Base-by-base conservation (phyloP, 352 stramenopile species). In the Blastocystis sp. region DNA sequence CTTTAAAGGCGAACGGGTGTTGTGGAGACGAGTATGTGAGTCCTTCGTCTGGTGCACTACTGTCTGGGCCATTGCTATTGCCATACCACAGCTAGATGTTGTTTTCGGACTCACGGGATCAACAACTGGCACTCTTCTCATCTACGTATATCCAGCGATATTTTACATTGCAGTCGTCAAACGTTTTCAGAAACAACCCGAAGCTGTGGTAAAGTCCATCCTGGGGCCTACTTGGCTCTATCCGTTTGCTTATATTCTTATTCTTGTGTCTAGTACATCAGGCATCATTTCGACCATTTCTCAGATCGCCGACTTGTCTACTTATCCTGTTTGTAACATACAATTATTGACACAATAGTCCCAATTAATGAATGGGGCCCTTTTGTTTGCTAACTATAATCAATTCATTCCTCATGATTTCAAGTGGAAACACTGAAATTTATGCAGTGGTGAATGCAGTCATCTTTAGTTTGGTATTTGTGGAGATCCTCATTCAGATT, bases 31-130 rank as follows among this genome's bases (percentile, higher is more conserved):
- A 17, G 13, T 90, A 11, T n/a, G 7, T 1, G 60, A 90, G 62
- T 24, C 48, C 4, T 40, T 80, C 13, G 3, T 60, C 30, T 76
- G 57, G 60, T 64, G 82, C 17, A 82, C 78, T 0, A 27, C 81
- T 19, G 56, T 58, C 3, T 80, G 70, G 60, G n/a, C 73, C 42
- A 33, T 90, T 19, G 87, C 70, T 0, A 78, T 69, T 3, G 35
- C 51, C 2, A 51, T 89, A 17, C 78, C 87, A 0, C 59, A 89
- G 35, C 22, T 90, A 4, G 51, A 66, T 56, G 57, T 89, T 35
- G 87, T 90, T 19, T 89, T 89, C 24, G 53, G 87, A 40, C 64
- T 90, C 13, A 90, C 87, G 19, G 87, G 87, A 13, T 60, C 60
- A 6, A 80, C 84, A 30, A 44, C 53, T 19, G 87, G 70, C 22